Percentiles rank a stretch among this genome's conserved stretches.
phyloP scores from a whole-genome alignment of 257 asterid species.

The Przewalskia tangutica region DNA sequence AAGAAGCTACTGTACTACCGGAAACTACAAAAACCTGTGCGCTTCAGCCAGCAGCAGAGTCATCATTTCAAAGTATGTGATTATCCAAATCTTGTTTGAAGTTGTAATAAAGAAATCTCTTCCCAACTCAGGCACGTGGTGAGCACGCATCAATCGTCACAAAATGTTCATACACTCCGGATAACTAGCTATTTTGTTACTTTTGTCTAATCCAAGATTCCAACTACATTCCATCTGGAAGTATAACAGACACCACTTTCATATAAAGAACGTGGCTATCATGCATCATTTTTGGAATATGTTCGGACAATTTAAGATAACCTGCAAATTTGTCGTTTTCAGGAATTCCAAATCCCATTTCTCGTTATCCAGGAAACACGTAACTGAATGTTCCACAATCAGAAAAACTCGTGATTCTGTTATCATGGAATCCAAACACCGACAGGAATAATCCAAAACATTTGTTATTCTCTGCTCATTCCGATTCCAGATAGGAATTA shows the following conservation, averaged over 20 bases:
- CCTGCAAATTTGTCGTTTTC: background rate
- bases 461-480: background rate
- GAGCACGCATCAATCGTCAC: background rate
- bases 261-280: background rate
- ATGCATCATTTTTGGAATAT: background rate
- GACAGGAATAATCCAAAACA: background rate
- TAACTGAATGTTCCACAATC: background rate
- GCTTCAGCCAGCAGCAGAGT: background rate
- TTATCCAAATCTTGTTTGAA: background rate
- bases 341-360: background rate
- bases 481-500: background rate
- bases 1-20: background rate
- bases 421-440: background rate
- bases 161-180: background rate
- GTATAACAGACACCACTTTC: background rate
- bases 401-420: background rate
- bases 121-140: background rate
- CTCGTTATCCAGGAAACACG: background rate
- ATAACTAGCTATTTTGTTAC: background rate
- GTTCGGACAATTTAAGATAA: background rate
- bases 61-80: background rate
- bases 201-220: background rate
- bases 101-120: background rate
- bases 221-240: background rate
- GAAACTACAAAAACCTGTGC: background rate